Base-by-base conservation (phyloP, 305 asterid genomes). In the Fraxinus sp. region DNA sequence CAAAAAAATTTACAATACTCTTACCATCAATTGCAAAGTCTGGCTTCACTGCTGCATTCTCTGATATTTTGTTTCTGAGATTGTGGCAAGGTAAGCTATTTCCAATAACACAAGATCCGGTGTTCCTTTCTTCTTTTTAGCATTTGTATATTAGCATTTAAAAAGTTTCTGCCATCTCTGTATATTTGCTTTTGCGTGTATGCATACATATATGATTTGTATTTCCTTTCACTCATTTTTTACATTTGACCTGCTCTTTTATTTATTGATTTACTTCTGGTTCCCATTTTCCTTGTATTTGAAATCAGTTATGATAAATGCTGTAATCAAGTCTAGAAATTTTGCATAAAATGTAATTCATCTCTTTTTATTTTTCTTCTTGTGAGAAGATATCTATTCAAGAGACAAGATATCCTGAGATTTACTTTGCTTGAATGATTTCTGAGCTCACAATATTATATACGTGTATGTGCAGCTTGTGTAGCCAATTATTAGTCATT, bases 21-120 rank as follows among this genome's bases (percentile, higher is more conserved):
- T 83, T 92, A 85, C 90, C 87, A 28, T 90, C 97, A 75, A 81
- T 91, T 78, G 86, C 95, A 1, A 92, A 91, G 86, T 91, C 97
- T 5, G 97, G 95, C 84, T 91, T 92, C 86, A 88, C 95, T 75
- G 94, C 97, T 79, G 97, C 95, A 7, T 90, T 92, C 87, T 89
- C 95, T 92, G 85, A 92, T 92, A 82, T 39, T 92, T 92, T 85
- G 93, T 92, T 75, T 92, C 95, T 26, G 97, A 92, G 86, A 39
- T 39, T 39, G 46, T 9, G 46, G 46, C 46, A 39, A 39, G 46
- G 46, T 39, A 39, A 92, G 20, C 35, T 79, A 32, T 80, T 28
- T 43, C 13, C 83, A 10, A 52, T 76, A 55, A 78, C 39, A 77
- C 55, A 43, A 43, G n/a, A 43, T 43, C n/a, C 1, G 26, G 80